Conservation (phyloP, 305 asterid species). For the Withania somnifera region DNA sequence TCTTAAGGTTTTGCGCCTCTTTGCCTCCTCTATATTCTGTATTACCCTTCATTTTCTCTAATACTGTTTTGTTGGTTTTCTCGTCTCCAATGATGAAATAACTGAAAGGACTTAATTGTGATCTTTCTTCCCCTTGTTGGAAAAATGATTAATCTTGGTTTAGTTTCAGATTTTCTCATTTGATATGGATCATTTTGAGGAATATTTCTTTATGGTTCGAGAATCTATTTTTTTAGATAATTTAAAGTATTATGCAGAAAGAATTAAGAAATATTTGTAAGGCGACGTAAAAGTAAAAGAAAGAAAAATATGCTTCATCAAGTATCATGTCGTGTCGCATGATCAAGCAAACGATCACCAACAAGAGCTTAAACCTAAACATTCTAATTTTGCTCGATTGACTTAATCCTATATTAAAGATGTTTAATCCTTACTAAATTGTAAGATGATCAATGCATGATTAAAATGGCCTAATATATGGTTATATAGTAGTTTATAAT, state of each 20-base stretch:
- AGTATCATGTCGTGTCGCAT: not conserved
- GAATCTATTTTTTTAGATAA: accelerated
- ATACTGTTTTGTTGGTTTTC: not conserved
- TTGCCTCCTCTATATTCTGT: not conserved
- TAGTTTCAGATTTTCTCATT: not conserved
- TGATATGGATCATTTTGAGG: not conserved
- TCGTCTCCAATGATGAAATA: no score
- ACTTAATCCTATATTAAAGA: not conserved
- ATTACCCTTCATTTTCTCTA: not conserved
- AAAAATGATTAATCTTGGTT: not conserved
- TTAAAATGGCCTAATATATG: not conserved
- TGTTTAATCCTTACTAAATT: not conserved
- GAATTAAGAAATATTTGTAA: not conserved
- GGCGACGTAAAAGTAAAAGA: not conserved
- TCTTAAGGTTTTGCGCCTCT: not conserved
- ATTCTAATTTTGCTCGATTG: not conserved
- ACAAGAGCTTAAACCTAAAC: not conserved
- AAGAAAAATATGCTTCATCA: not conserved
- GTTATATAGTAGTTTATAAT: not conserved
- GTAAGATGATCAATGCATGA: not conserved
- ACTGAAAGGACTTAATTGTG: no score
- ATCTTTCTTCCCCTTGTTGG: no score
- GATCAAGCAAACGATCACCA: not conserved
- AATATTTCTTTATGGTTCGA: not conserved
- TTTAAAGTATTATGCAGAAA: not conserved